Evolutionary conservation across 345 rosid genomes (phyloP), one percentile per base, ranked within the genome.

Genomic region (Lepidium sativum): DNA sequence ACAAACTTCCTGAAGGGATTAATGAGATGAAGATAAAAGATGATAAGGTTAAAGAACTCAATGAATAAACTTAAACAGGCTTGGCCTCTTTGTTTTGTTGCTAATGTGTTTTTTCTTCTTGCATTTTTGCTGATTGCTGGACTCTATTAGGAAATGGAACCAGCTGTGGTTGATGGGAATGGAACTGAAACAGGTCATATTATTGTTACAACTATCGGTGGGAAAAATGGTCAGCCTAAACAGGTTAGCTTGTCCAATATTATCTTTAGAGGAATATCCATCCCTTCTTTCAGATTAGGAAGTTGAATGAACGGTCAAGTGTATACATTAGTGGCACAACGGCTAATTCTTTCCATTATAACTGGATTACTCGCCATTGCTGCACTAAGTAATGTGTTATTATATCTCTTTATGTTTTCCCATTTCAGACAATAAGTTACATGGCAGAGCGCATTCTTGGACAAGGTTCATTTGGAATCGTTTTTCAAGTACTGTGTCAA

Each of bases 391-490:
- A 48, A 23, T 37, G 39, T 15, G 71, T 8, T 3, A 14, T 23
- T 9, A 15, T 13, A 2, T 53, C 15, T 37, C 49, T 47, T 47
- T 1, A 47, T 18, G 27, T 6, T 32, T 47, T 34, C 13, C 9
- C 35, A 16, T 42, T 80, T 61, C 72, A 88, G 96, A 88, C 96
- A 21, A 81, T 86, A 65, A 88, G 96, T 76, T 94, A 90, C 65
- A 88, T 94, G 99, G 99, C 99, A 21, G 99, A 94, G 79, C 91
- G 97, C 51, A 81, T 87, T 16, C 96, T 94, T 44, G 97, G 99
- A 47, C 87, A 85, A 41, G 99, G 99, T 61, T 94, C 99, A 51
- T 94, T 94, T 75, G 99, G 97, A 54, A 82, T 91, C 42, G 99
- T 91, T 8, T 91, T 94, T 69, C 97, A 90, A 96, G 99, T 88